Evolutionary conservation across 2,329 filamentous ascomycete species (phyloP).

Genomic region (Ophiocordyceps camponoti-saundersi): DNA sequence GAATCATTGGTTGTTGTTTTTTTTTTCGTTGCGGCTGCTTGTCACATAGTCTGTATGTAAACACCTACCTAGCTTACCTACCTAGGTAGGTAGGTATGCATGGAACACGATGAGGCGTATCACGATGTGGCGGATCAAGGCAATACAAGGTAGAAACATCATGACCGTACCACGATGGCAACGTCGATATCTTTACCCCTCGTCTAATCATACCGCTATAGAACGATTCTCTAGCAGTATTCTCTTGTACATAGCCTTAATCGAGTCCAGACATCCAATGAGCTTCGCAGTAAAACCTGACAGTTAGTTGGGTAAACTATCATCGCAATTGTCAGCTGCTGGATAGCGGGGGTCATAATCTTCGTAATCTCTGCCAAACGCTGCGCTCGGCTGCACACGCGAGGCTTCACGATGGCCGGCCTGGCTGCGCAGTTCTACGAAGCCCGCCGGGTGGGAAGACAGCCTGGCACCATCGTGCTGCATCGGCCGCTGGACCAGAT

Average conservation of each 20-base stretch:
- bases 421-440: conserved; percentile 3
- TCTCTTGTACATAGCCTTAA: too few species aligned
- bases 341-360: conserved; percentile 28
- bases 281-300: background rate
- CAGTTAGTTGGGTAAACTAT: background rate
- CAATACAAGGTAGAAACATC: background rate
- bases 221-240: background rate
- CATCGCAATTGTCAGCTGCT: conserved; percentile 4
- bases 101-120: too few species aligned
- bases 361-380: conserved; percentile 10
- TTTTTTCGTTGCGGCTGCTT: too few species aligned
- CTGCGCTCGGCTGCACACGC: background rate
- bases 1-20: too few species aligned
- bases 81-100: too few species aligned
- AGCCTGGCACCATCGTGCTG: conserved; percentile 10
- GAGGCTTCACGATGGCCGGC: conserved; percentile 2
- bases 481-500: conserved; percentile 26
- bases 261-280: too few species aligned
- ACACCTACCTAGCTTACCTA: too few species aligned
- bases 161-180: background rate
- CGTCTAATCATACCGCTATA: background rate
- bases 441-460: conserved; percentile 9
- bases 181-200: background rate
- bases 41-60: too few species aligned
- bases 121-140: too few species aligned